A percentile compares a stretch with the other conserved stretches of the same genome.
phyloP scores from a whole-genome alignment of 208 protist genomes.

The Leptomonas pyrrhocoris region DNA sequence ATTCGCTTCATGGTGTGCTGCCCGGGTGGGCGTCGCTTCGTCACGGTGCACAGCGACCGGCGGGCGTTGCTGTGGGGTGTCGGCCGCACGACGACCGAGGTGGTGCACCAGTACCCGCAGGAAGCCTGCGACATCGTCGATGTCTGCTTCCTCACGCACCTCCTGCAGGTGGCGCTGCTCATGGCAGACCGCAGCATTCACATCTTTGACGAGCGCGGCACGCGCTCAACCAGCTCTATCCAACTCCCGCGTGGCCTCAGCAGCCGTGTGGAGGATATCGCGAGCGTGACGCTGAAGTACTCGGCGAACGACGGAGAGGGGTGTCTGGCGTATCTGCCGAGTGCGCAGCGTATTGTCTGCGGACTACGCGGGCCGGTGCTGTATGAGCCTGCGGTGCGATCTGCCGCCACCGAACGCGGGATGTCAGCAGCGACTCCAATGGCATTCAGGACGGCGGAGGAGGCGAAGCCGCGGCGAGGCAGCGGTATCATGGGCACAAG shows the following conservation, averaged over 20 bases:
- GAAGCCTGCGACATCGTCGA: constrained; percentile 81
- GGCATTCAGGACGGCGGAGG: not conserved
- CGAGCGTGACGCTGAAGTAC: constrained; percentile 61
- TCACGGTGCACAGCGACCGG: constrained; percentile 80
- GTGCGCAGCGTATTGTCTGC: constrained; percentile 54
- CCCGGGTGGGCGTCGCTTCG: constrained; percentile 51
- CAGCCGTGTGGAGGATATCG: constrained; percentile 65
- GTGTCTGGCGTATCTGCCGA: constrained; percentile 60
- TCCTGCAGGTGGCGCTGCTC: constrained; percentile 63
- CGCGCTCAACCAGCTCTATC: constrained; percentile 57
- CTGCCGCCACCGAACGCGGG: not conserved
- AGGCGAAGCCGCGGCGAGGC: not conserved
- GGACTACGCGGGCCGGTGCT: constrained; percentile 70
- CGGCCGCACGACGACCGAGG: constrained; percentile 58
- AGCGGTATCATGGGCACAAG: not conserved
- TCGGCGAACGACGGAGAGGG: constrained; percentile 68
- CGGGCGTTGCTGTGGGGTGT: constrained; percentile 78
- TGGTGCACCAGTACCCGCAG: constrained; percentile 72
- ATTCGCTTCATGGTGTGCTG: constrained; percentile 62
- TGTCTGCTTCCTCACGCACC: constrained; percentile 54
- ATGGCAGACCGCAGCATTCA: constrained; percentile 70
- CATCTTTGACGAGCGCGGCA: constrained; percentile 75
- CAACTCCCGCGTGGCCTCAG: constrained; percentile 37
- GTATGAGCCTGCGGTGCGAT: constrained; percentile 43
- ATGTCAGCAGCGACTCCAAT: not conserved